Base-by-base conservation (phyloP, 768 basidiomycete species). In the Rhodotorula babjevae region DNA sequence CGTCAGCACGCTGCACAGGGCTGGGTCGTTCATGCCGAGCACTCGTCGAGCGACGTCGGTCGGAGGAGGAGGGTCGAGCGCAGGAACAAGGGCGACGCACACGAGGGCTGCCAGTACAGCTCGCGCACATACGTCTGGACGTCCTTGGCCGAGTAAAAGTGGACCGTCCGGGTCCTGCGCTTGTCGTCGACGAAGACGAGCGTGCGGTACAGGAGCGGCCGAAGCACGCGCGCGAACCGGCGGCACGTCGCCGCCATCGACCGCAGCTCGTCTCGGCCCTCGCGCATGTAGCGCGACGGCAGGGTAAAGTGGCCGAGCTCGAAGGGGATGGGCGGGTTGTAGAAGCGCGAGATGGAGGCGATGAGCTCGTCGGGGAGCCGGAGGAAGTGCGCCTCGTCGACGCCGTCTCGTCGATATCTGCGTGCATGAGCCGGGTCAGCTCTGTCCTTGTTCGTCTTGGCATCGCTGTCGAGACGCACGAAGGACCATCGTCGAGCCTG, bases 261-360 rank as follows among this genome's bases (percentile, higher is more conserved):
- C 15, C 71, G 71, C 10, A 72, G 49, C 36, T 72, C 71, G 25
- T 44, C 5, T 2, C 71, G 65, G 0, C 71, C 71, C 6, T 63
- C 36, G 0, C 56, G 61, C 10, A 55, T 56, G 56, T 52, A 72
- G 19, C 52, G 31, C 5, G 61, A 56, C 16, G 71, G 56, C 14
- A 72, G 56, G 14, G 57, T 58, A 31, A 67, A 72, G 50, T 72
- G 71, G 27, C 71, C 71, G 3, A 72, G 47, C 36, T 67, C 61
- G 65, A 72, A 72, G 0, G 71, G 71, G 31, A 72, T 67, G 1
- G 65, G 47, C 25, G 71, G 71, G 62, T 72, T 72, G 65, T 63
- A 72, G n/a, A 59, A 63, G 2, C 36, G 42, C 5, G 71, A 65
- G 15, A 72, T 63, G 15, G 12, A 7, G 46, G 18, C 3, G 55